phyloP scores from a whole-genome alignment of 768 basidiomycete genomes.

The Tulasnella calospora region DNA sequence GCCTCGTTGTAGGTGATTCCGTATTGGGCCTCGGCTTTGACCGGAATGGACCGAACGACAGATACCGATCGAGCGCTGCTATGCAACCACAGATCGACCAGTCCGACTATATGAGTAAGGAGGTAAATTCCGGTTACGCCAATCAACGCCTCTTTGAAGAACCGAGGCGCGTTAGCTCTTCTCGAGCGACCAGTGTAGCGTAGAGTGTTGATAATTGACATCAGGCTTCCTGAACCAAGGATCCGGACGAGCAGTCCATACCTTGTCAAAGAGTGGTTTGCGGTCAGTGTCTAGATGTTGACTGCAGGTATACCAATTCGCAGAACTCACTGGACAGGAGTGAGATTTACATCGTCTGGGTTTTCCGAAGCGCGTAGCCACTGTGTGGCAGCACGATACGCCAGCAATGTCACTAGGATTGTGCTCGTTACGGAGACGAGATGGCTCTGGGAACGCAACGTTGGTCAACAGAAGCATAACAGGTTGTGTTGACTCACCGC shows the following conservation, averaged over 20 bases:
- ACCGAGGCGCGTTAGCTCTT: not conserved
- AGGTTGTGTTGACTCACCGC: not conserved
- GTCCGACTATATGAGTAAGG: not conserved
- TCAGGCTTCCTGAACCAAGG: not conserved
- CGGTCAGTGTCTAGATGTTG: not conserved
- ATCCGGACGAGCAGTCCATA: not conserved
- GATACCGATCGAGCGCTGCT: not conserved
- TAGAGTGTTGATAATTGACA: not conserved
- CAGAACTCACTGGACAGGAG: not conserved
- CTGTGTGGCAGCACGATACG: not conserved
- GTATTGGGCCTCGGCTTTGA: not conserved
- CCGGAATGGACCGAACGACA: not conserved
- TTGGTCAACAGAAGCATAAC: not conserved
- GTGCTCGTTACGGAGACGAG: not conserved
- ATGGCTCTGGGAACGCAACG: not conserved
- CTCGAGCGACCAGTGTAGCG: not conserved
- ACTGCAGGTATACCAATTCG: not conserved
- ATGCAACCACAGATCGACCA: not conserved
- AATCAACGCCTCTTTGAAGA: not conserved
- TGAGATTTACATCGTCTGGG: not conserved
- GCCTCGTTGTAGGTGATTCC: not conserved
- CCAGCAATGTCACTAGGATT: not conserved
- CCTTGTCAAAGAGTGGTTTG: not conserved
- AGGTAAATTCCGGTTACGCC: not conserved
- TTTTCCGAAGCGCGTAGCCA: not conserved